Base-by-base conservation (phyloP, 2,329 filamentous ascomycete species). In the Plenodomus lindquistii region DNA sequence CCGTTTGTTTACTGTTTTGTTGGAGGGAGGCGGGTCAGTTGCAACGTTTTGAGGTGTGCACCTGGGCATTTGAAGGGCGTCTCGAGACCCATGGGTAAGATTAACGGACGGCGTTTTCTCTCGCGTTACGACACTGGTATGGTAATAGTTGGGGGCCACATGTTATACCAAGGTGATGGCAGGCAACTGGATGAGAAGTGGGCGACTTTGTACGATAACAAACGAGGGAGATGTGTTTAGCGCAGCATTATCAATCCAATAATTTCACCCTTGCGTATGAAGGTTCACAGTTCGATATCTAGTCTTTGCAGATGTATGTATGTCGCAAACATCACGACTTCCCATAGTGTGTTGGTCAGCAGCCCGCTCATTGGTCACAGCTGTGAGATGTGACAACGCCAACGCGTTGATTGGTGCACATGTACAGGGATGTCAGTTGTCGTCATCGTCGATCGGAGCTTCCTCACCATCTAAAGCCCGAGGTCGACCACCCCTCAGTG, bases 391-490 rank as follows among this genome's bases (percentile, higher is more conserved):
- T 56, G 48, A 48, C 47, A 56, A 42, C 15, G 13, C 15, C 37
- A 10, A 16, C 6, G 18, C 27, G 50, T 21, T 58, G 19, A 62
- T 62, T 62, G 57, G 59, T 42, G 37, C 19, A 42, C 20, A 43
- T 29, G 39, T 37, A 46, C 57, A 48, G 48, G 57, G 52, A 37
- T 52, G 3, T 16, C 13, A 17, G 35, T 47, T 54, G 59, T 62
- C 57, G 59, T 62, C 48, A 54, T 55, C 39, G 44, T 42, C 38
- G 44, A 49, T 41, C 46, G 21, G 37, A 53, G 48, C 52, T 58
- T 45, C 48, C 50, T 43, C 31, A 52, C 46, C 37, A 29, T 38
- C 50, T 45, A 50, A 53, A 59, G 37, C 49, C 53, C 55, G 48
- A 47, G 27, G n/a, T 31, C 35, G 35, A 37, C 36, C 37, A 50